A percentile compares a stretch with the other conserved stretches of the same genome.
phyloP scores from a whole-genome alignment of 306 rosid genomes.

The Medicago lupulina region DNA sequence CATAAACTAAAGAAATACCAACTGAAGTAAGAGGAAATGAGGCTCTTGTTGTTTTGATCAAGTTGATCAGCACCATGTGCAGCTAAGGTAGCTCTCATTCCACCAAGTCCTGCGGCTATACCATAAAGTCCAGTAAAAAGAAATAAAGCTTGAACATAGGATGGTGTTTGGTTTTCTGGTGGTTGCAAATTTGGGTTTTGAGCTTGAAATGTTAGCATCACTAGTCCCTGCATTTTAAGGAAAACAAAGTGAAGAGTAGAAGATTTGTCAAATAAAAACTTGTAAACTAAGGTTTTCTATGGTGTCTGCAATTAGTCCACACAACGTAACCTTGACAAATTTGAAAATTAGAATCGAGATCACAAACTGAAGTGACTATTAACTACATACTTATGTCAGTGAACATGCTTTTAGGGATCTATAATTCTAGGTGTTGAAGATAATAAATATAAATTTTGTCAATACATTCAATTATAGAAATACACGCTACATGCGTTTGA shows the following conservation, averaged over 20 bases:
- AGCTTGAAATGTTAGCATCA: conserved; percentile 50
- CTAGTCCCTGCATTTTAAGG: conserved; percentile 32
- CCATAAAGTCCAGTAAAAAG: conserved; percentile 44
- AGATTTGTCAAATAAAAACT: too few relatives aligned
- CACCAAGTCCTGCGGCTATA: conserved; percentile 46
- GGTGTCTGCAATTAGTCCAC: too few relatives aligned
- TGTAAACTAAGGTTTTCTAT: too few relatives aligned
- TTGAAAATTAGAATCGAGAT: not conserved
- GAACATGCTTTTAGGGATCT: not conserved
- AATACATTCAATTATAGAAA: too few relatives aligned
- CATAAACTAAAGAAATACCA: conserved; percentile 51
- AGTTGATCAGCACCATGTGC: conserved; percentile 60
- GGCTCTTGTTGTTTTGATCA: conserved; percentile 40
- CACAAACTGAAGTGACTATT: too few relatives aligned
- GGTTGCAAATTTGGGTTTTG: conserved; percentile 10
- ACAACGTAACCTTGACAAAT: too few relatives aligned
- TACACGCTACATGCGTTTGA: not conserved
- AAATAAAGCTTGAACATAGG: conserved; percentile 22
- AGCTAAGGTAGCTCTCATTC: conserved; percentile 47
- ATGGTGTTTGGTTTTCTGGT: conserved; percentile 17
- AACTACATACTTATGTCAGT: too few relatives aligned
- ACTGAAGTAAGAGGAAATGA: conserved; percentile 52
- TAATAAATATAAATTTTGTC: too few relatives aligned
- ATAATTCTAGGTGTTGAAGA: not conserved
- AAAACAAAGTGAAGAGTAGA: not conserved